Evolutionary conservation across 306 rosid genomes (phyloP).

Genomic region (Oxytropis ochrocephala): DNA sequence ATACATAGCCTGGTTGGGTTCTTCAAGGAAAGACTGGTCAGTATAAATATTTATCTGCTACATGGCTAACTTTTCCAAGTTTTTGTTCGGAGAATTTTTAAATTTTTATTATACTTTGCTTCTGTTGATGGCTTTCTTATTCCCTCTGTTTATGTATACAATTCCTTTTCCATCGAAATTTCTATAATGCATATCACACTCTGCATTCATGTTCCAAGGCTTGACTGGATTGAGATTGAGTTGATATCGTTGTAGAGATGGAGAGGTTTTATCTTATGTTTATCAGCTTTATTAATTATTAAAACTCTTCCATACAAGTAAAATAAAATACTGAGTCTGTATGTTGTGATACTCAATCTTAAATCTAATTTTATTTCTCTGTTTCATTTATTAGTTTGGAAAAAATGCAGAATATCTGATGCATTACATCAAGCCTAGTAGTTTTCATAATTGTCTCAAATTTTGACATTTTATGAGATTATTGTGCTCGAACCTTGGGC

Average conservation of each 20-base stretch:
- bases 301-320: background rate
- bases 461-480: constrained; percentile 6
- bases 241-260: constrained; percentile 7
- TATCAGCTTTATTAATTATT: constrained; percentile 5
- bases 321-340: background rate
- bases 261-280: constrained; percentile 2
- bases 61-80: background rate
- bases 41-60: constrained; percentile 31
- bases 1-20: constrained; percentile 70
- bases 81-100: background rate
- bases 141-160: background rate
- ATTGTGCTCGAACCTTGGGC: constrained; percentile 16
- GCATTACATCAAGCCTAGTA: background rate
- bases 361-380: background rate
- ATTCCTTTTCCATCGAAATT: constrained; percentile 6
- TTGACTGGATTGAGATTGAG: constrained; percentile 1
- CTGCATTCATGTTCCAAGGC: background rate
- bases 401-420: background rate
- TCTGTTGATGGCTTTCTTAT: background rate
- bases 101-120: background rate
- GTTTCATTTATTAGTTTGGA: background rate
- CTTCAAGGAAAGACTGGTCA: constrained; percentile 86
- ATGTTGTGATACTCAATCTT: background rate
- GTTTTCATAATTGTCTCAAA: constrained; percentile 5
- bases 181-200: background rate